A percentile compares a stretch with the other conserved stretches of the same genome.
These are phyloP conservation scores for Calvatia gigantea DNA, from an alignment of 768 basidiomycete genomes.

Conservation along the genomic window DNA sequence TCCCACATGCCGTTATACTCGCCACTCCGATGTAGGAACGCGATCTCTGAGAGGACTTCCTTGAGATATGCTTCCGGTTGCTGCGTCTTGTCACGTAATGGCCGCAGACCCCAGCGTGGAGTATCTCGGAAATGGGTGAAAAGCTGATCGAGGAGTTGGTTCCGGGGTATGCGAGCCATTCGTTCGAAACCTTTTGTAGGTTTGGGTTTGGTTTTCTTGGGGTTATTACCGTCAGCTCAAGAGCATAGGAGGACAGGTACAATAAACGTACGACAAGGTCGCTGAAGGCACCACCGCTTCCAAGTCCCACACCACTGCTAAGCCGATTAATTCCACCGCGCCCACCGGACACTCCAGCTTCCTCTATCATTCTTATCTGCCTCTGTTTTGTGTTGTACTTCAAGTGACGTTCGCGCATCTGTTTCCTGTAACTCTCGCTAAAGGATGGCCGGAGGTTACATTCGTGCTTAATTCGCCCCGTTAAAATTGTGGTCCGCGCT, in stretches of 20 bases:
- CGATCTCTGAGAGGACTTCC: conserved; percentile 76
- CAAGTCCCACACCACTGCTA: conserved; percentile 68
- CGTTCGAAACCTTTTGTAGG: conserved; percentile 76
- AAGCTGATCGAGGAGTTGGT: conserved; percentile 82
- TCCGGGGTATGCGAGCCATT: conserved; percentile 87
- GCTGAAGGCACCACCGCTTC: conserved; percentile 54
- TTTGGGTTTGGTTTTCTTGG: conserved; percentile 65
- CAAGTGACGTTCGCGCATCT: conserved; percentile 64
- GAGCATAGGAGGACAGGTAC: neutral
- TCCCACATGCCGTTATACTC: conserved; percentile 82
- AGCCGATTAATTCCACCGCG: conserved; percentile 74
- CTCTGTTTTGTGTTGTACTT: conserved; percentile 65
- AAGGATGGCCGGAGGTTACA: conserved; percentile 70
- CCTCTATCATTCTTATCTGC: conserved; percentile 73
- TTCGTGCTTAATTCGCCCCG: conserved; percentile 79
- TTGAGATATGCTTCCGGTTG: conserved; percentile 88
- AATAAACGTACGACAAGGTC: conserved; percentile 58
- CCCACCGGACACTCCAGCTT: conserved; percentile 63
- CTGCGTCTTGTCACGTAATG: conserved; percentile 73
- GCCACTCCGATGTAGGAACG: conserved; percentile 71
- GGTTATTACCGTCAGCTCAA: conserved; percentile 12
- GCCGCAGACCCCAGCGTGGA: conserved; percentile 79
- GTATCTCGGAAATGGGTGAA: conserved; percentile 76
- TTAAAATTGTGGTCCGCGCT: conserved; percentile 74
- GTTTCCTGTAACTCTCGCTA: conserved; percentile 62